A percentile compares a stretch with the other conserved stretches of the same genome.
These are phyloP conservation scores for Metschnikowia lunata DNA, from an alignment of 805 yeast species.

Conservation along the genomic window DNA sequence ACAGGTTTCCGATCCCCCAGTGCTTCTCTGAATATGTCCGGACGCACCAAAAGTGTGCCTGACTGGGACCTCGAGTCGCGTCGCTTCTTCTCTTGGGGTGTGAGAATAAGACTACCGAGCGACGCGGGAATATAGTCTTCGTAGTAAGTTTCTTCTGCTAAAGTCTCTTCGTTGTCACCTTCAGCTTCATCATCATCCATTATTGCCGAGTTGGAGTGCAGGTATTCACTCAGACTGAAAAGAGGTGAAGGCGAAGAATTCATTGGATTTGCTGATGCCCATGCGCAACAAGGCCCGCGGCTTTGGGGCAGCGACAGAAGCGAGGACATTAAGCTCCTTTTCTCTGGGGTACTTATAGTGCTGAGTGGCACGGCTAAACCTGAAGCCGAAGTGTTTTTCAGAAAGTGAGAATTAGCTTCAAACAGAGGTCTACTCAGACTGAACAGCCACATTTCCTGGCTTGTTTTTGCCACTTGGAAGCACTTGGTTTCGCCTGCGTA, in stretches of 20 bases:
- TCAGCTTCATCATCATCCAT: slow-evolving; percentile 28
- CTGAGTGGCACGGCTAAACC: no score
- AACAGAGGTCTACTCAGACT: neutral
- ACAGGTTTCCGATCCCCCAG: neutral
- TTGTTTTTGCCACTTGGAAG: neutral
- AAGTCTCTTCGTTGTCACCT: slow-evolving; percentile 18
- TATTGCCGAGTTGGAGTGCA: slow-evolving; percentile 10
- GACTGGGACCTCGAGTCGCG: slow-evolving; percentile 61
- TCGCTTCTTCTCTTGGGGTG: slow-evolving; percentile 70
- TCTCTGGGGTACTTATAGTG: no score
- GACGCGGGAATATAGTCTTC: slow-evolving; percentile 83
- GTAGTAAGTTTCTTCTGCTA: slow-evolving; percentile 36
- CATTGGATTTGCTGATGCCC: neutral
- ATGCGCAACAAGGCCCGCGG: no score
- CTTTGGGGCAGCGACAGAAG: no score
- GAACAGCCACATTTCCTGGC: neutral
- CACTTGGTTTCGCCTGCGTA: neutral
- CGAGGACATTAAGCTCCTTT: no score
- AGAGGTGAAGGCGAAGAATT: slow-evolving; percentile 9
- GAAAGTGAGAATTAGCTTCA: no score
- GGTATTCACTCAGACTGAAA: neutral
- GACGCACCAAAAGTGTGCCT: slow-evolving; percentile 33
- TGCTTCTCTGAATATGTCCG: slow-evolving; percentile 2
- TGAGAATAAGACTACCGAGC: slow-evolving; percentile 65
- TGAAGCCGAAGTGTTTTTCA: no score